phyloP scores from a whole-genome alignment of 352 stramenopile genomes.

The Hyaloperonospora arabidopsidis region DNA sequence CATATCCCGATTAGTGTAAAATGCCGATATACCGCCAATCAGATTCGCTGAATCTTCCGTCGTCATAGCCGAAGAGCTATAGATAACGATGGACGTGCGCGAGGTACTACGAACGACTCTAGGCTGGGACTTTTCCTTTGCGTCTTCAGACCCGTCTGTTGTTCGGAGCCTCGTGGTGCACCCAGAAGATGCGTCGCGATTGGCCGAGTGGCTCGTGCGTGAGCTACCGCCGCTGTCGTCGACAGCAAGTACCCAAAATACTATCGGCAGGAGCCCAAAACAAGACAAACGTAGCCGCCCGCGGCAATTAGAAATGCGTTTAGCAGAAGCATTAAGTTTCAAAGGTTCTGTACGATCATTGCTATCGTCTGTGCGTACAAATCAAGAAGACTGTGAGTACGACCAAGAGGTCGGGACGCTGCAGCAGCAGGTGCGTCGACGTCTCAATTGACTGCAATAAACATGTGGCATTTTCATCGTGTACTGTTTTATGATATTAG shows the following conservation, averaged over 20 bases:
- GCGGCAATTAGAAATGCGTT: constrained; percentile 30
- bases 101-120: constrained; percentile 28
- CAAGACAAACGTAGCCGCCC: background rate
- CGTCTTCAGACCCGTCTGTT: constrained; percentile 30
- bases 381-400: no score
- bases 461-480: no score
- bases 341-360: background rate
- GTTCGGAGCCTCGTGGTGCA: constrained; percentile 46
- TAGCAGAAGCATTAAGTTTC: constrained; percentile 37
- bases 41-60: background rate
- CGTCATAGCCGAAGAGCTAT: constrained; percentile 18
- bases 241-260: background rate
- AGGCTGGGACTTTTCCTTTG: constrained; percentile 46
- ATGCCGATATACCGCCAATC: constrained; percentile 9
- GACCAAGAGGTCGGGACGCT: no score
- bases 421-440: no score
- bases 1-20: background rate
- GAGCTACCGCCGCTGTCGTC: constrained; percentile 18
- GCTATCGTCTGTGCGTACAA: background rate
- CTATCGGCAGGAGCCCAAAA: background rate
- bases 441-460: no score
- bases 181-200: constrained; percentile 19
- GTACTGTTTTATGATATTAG: no score
- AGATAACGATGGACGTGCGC: constrained; percentile 29
- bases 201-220: constrained; percentile 44